A percentile compares a stretch with the other conserved stretches of the same genome.
These are phyloP conservation scores for Tuber magnatum DNA, from an alignment of 495 filamentous ascomycete genomes.

Conservation along the genomic window DNA sequence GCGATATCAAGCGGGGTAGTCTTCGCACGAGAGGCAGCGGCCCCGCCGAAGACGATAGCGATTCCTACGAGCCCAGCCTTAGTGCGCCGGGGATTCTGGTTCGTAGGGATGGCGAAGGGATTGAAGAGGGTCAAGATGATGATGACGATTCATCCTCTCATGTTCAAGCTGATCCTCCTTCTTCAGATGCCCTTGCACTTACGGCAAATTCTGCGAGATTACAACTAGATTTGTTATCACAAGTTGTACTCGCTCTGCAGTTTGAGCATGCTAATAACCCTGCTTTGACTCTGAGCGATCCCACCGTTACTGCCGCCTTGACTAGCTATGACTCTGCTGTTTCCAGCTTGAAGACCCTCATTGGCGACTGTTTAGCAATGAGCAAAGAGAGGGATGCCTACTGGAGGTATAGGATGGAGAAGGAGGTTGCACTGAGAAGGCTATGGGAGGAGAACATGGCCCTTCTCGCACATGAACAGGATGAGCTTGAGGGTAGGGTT, in stretches of 20 bases:
- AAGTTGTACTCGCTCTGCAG: conserved; percentile 74
- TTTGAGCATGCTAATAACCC: conserved; percentile 64
- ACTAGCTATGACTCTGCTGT: conserved; percentile 83
- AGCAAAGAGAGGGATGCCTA: conserved; percentile 88
- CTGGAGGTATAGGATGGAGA: conserved; percentile 90
- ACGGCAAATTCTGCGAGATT: conserved; percentile 90
- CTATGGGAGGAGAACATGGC: conserved; percentile 99
- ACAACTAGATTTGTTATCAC: conserved; percentile 79
- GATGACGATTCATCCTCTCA: conserved; percentile 38
- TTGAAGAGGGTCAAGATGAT: conserved; percentile 32
- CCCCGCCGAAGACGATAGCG: conserved; percentile 27
- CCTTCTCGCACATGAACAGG: conserved; percentile 82
- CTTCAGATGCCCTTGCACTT: conserved; percentile 77
- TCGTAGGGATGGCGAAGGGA: conserved; percentile 1
- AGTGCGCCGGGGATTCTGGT: conserved; percentile 45
- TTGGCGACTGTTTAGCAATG: conserved; percentile 83
- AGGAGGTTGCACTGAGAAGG: conserved; percentile 75
- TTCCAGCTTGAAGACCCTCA: conserved; percentile 72
- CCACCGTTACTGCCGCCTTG: conserved; percentile 69
- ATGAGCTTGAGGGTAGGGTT: conserved; percentile 76
- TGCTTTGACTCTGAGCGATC: conserved; percentile 60
- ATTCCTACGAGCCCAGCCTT: conserved; percentile 54
- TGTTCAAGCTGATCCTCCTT: conserved; percentile 28
- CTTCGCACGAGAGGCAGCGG: conserved; percentile 18
- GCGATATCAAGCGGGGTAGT: conserved; percentile 15